These are phyloP conservation scores for Lobosporangium transversale DNA, from an alignment of 192 early-diverging fungal genomes.

Conservation along the genomic window DNA sequence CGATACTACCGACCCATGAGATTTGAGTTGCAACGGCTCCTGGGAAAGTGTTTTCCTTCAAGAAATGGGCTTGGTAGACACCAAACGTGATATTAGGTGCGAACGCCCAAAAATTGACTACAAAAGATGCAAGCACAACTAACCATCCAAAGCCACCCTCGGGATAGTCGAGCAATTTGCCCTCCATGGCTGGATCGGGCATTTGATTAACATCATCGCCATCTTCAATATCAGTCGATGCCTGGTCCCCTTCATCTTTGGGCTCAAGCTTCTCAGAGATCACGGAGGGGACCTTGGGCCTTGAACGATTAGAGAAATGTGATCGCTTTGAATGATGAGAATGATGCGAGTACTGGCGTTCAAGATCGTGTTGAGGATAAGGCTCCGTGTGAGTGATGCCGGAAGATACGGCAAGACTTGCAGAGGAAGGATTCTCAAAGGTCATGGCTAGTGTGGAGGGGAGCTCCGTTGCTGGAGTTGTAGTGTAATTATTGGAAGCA, in stretches of 20 bases:
- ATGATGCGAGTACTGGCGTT: background rate
- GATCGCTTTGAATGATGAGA: background rate
- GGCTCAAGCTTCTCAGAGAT: conserved; percentile 2
- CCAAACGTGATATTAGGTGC: conserved; percentile 39
- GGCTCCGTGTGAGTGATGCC: conserved; percentile 1
- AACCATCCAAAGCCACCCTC: conserved; percentile 59
- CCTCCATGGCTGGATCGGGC: conserved; percentile 4
- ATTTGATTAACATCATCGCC: background rate
- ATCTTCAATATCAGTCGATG: background rate
- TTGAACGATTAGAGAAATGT: background rate
- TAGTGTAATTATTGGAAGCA: background rate
- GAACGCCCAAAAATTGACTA: conserved; percentile 53
- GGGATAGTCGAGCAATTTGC: conserved; percentile 46
- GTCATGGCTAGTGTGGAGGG: conserved; percentile 28
- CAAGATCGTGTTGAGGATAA: conserved; percentile 1
- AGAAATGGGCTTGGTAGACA: conserved; percentile 37
- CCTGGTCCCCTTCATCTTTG: background rate
- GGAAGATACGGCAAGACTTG: conserved; percentile 17
- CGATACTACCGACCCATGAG: conserved; percentile 56
- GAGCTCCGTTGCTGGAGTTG: background rate
- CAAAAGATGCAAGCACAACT: conserved; percentile 55
- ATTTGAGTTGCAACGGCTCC: conserved; percentile 26
- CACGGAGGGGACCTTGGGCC: conserved; percentile 21
- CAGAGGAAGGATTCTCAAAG: conserved; percentile 35
- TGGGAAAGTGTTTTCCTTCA: conserved; percentile 15